Evolutionary conservation across 164 flowering plant species (phyloP).

Genomic region (Stephania japonica): DNA sequence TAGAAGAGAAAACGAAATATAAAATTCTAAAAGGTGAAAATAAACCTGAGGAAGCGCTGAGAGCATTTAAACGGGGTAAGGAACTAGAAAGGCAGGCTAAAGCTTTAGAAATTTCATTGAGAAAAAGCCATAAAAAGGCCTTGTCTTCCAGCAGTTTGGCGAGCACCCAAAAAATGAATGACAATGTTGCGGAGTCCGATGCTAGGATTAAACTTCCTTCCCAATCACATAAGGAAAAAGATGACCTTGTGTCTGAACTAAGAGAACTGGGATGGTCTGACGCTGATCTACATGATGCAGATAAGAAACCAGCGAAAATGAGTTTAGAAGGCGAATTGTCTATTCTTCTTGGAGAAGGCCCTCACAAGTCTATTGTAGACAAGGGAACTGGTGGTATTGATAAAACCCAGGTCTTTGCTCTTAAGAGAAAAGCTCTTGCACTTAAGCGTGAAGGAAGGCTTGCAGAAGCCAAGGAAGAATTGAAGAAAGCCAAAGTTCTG

Average conservation of each 20-base stretch:
- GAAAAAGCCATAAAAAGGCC: slow-evolving; percentile 56
- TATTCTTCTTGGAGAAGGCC: slow-evolving; percentile 49
- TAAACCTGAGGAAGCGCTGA: slow-evolving; percentile 77
- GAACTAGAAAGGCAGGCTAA: slow-evolving; percentile 95
- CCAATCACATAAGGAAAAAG: slow-evolving; percentile 35
- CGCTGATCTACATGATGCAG: slow-evolving; percentile 51
- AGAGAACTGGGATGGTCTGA: slow-evolving; percentile 93
- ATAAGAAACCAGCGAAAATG: slow-evolving; percentile 38
- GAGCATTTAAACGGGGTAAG: slow-evolving; percentile 84
- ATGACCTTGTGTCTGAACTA: slow-evolving; percentile 70
- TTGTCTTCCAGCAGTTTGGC: slow-evolving; percentile 27
- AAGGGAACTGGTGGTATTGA: slow-evolving; percentile 31
- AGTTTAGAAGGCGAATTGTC: slow-evolving; percentile 83
- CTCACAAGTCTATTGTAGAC: slow-evolving; percentile 28
- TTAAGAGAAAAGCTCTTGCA: slow-evolving; percentile 66
- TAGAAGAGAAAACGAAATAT: slow-evolving; percentile 75
- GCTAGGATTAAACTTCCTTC: slow-evolving; percentile 23
- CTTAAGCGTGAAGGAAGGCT: slow-evolving; percentile 89
- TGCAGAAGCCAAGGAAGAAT: slow-evolving; percentile 93
- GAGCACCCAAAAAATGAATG: slow-evolving; percentile 28
- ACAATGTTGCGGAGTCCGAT: slow-evolving; percentile 26
- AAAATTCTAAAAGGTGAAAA: slow-evolving; percentile 76
- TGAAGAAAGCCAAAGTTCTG: slow-evolving; percentile 78
- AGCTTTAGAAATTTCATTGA: slow-evolving; percentile 55
- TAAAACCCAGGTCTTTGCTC: slow-evolving; percentile 58